Base-by-base conservation (phyloP, 2,329 filamentous ascomycete species). In the Cladophialophora psammophila region DNA sequence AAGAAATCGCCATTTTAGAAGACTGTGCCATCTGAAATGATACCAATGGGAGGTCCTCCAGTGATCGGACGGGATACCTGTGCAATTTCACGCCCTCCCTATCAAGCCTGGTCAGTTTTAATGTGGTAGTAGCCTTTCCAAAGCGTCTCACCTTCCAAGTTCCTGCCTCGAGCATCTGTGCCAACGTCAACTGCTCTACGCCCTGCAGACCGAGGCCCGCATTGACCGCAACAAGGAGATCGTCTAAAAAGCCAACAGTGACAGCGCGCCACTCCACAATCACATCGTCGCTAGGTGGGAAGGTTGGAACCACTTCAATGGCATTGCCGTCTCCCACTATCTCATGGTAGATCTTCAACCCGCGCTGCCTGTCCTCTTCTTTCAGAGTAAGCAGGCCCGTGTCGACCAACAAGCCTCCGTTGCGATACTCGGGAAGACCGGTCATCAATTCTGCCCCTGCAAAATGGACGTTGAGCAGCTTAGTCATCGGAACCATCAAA, bases 11-110 rank as follows among this genome's bases (percentile, higher is more conserved):
- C 34, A 18, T 65, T 65, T 78, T 88, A 97, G 78, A 99, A 98
- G 72, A 99, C 92, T 31, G 95, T 98, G 69, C 95, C 95, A 78
- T 99, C 95, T 71, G 93, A 97, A 72, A 96, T 87, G 74, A 98
- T 97, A 81, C 97, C 89, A 76, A 99, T 98, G 4, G 95, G 95
- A 36, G 94, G 93, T 78, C 96, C 93, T 81, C 95, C 97, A 60
- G 95, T 98, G 75, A 97, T 98, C 26, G 95, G 95, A 73, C 95
- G 87, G 73, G 93, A 94, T 71, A 97, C 93, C 81, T 97, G 94
- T 70, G 95, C 95, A 77, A 98, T 91, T 81, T 98, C 95, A 76
- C 95, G 90, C 67, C 95, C 95, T 74, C 94, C 94, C 94, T 88
- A 71, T 52, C 52, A 58, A 69, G 20, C 87, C 66, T 63, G 60